Base-by-base conservation (phyloP, 2,329 filamentous ascomycete genomes). In the Cladosporium sp. region DNA sequence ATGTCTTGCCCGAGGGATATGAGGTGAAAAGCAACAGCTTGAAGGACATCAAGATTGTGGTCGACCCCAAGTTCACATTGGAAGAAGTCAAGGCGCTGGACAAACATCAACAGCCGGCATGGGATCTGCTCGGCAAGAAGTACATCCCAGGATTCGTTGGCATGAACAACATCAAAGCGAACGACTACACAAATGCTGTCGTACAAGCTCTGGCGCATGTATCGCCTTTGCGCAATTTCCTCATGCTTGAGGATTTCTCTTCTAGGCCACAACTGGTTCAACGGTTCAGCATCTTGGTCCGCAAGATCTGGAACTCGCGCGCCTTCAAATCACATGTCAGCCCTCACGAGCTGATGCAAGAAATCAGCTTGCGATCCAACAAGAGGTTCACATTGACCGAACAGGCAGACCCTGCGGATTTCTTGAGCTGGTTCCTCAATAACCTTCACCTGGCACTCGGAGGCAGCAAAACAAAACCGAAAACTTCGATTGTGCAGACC, bases 111-210 rank as follows among this genome's bases (percentile, higher is more conserved):
- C 84, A 84, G 74, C 84, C 82, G 21, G 87, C 88, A 54, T 93
- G 90, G 86, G 94, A 96, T 74, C 84, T 98, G 51, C 84, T 85
- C 59, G 92, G 92, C 69, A 92, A 90, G 78, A 88, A 91, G 76
- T 99, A 99, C 80, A 90, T 90, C 71, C 95, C 95, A 24, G 94
- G 95, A 6, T 99, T 93, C 77, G 92, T 99, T 68, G 95, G 95
- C 71, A 96, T 99, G 92, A 99, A 99, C 85, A 99, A 99, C 80
- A 97, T 99, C 84, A 99, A 99, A 80, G 92, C 95, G 66, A 99
- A 99, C 80, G 95, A 99, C 82, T 99, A 99, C 81, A 86, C 98
- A 75, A 99, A 99, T 76, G 94, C 97, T 30, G 87, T 97, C 3
- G 90, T 96, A 59, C 95, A 99, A 78, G 90, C 93, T 7, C 85